phyloP scores from a whole-genome alignment of 306 rosid species.

The Trifolium subterraneum region DNA sequence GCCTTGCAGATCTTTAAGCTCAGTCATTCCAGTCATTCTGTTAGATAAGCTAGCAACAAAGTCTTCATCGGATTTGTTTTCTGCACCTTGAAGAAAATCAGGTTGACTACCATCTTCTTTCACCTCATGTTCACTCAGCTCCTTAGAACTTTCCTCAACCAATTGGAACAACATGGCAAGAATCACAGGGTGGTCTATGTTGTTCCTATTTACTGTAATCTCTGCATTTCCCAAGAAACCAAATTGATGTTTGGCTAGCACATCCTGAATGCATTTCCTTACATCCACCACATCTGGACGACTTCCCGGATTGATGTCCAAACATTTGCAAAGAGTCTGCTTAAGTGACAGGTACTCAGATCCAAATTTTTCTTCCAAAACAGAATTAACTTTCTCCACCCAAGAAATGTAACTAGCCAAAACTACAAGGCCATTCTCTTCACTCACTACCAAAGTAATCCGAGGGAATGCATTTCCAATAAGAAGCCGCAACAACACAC shows the following conservation, averaged over 20 bases:
- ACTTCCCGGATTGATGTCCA: conserved; percentile 62
- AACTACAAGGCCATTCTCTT: conserved; percentile 46
- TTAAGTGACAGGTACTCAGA: conserved; percentile 54
- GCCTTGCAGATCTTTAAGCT: conserved; percentile 68
- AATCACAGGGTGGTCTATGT: conserved; percentile 50
- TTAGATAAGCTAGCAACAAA: conserved; percentile 52
- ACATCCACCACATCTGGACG: conserved; percentile 65
- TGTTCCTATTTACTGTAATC: conserved; percentile 37
- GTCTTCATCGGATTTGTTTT: conserved; percentile 48
- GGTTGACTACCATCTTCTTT: conserved; percentile 37
- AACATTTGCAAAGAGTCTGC: conserved; percentile 62
- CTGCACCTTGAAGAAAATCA: conserved; percentile 47
- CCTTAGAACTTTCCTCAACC: conserved; percentile 43
- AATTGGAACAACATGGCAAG: conserved; percentile 66
- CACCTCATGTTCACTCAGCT: conserved; percentile 41
- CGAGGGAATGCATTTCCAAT: conserved; percentile 57
- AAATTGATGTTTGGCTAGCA: conserved; percentile 57
- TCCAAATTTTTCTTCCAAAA: conserved; percentile 61
- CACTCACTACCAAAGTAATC: conserved; percentile 44
- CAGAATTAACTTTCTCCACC: conserved; percentile 61
- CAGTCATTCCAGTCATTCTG: conserved; percentile 65
- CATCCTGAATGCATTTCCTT: conserved; percentile 68
- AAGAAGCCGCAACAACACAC: conserved; percentile 62
- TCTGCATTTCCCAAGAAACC: conserved; percentile 56
- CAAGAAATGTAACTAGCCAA: conserved; percentile 52